Conservation (phyloP, 805 yeast species). For the Wickerhamiella azyma region DNA sequence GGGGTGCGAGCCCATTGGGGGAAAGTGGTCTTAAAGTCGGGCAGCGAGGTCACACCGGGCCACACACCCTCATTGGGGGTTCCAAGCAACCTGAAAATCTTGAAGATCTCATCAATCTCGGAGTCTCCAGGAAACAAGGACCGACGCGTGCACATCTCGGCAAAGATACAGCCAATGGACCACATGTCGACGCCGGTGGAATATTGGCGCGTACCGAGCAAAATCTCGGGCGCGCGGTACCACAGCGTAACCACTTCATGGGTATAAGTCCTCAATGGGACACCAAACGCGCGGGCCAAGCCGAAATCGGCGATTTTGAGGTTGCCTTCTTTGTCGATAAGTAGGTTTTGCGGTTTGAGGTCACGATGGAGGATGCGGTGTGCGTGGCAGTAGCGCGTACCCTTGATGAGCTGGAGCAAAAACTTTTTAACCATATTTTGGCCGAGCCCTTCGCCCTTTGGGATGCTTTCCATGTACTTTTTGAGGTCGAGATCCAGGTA, state of each 20-base stretch:
- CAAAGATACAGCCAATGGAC: constrained; percentile 96
- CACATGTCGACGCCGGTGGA: constrained; percentile 98
- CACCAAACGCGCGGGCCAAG: constrained; percentile 92
- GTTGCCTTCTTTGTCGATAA: constrained; percentile 91
- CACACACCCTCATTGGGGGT: constrained; percentile 87
- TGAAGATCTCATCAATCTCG: constrained; percentile 91
- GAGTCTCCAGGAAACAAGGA: constrained; percentile 96
- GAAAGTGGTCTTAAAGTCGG: constrained; percentile 86
- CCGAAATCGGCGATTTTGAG: constrained; percentile 88
- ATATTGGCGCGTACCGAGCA: constrained; percentile 91
- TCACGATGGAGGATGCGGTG: constrained; percentile 92
- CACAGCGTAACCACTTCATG: constrained; percentile 97
- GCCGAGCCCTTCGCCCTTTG: constrained; percentile 81
- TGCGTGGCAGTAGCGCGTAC: constrained; percentile 85
- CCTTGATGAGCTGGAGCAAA: constrained; percentile 82
- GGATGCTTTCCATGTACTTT: constrained; percentile 91
- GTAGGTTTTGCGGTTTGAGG: constrained; percentile 87
- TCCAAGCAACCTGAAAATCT: constrained; percentile 83
- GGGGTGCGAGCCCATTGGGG: constrained; percentile 77
- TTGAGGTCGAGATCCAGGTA: constrained; percentile 87
- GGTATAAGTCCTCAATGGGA: constrained; percentile 90
- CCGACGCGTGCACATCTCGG: constrained; percentile 92
- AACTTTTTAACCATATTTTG: constrained; percentile 83
- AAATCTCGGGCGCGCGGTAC: constrained; percentile 94
- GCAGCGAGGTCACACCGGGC: constrained; percentile 87